Percentiles rank a stretch among this genome's conserved stretches.
phyloP scores from a whole-genome alignment of 2,329 filamentous ascomycete genomes.

The Cladophialophora yegresii region DNA sequence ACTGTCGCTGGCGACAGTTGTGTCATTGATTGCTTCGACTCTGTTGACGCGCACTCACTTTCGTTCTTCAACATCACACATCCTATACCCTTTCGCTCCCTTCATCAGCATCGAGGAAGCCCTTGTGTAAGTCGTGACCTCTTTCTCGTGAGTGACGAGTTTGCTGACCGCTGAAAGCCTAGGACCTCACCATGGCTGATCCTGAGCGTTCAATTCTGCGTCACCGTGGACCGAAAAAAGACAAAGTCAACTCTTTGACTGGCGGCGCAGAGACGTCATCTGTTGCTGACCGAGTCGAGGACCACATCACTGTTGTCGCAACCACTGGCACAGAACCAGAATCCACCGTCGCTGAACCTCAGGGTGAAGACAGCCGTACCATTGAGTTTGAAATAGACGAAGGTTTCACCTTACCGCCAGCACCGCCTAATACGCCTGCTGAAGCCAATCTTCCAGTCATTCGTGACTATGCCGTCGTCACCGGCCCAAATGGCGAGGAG shows the following conservation, averaged over 20 bases:
- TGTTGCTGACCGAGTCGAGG: not conserved
- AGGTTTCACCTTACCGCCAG: not conserved
- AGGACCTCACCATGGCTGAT: not conserved
- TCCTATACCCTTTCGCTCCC: slow-evolving; percentile 8
- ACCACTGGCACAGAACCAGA: not conserved
- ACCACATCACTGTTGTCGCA: not conserved
- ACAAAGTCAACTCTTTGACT: not conserved
- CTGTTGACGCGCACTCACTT: slow-evolving; percentile 3
- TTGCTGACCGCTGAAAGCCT: not conserved
- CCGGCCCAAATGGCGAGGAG: not conserved
- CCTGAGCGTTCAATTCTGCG: not conserved
- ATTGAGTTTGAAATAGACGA: not conserved
- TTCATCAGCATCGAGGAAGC: not conserved
- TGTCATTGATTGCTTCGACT: slow-evolving; percentile 10
- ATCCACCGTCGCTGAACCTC: not conserved
- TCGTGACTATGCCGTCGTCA: not conserved
- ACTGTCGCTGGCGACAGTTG: slow-evolving; percentile 6
- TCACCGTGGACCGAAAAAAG: not conserved
- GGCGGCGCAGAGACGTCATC: not conserved
- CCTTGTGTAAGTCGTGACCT: not conserved
- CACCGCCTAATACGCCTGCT: not conserved
- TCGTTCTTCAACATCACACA: slow-evolving; percentile 9
- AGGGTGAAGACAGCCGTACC: not conserved
- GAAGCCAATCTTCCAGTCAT: not conserved
- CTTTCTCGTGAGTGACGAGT: not conserved